These are phyloP conservation scores for Agroathelia rolfsii DNA, from an alignment of 1,284 basidiomycete species.

Conservation along the genomic window DNA sequence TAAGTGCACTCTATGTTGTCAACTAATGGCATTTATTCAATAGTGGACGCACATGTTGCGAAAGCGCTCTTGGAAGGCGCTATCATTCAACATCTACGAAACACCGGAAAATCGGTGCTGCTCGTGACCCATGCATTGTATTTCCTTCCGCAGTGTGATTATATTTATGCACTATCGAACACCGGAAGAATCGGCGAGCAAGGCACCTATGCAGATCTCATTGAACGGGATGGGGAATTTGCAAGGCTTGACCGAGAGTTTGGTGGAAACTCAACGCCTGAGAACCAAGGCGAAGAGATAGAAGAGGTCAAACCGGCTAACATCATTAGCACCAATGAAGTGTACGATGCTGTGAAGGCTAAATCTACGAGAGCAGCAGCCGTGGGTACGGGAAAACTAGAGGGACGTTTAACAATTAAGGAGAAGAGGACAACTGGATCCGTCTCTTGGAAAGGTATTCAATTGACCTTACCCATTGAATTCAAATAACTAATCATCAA, in stretches of 20 bases:
- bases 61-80: slow-evolving; percentile 60
- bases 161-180: slow-evolving; percentile 54
- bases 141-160: slow-evolving; percentile 59
- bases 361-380: slow-evolving; percentile 30
- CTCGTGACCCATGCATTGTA: slow-evolving; percentile 69
- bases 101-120: slow-evolving; percentile 53
- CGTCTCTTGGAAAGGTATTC: slow-evolving; percentile 41
- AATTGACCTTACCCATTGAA: slow-evolving; percentile 1
- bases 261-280: slow-evolving; percentile 37
- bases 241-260: slow-evolving; percentile 55
- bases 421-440: slow-evolving; percentile 60
- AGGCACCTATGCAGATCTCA: slow-evolving; percentile 52
- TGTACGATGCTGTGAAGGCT: slow-evolving; percentile 27
- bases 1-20: not conserved
- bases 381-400: slow-evolving; percentile 52
- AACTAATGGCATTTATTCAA: slow-evolving; percentile 1
- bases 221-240: slow-evolving; percentile 46
- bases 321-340: slow-evolving; percentile 9
- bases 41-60: slow-evolving; percentile 65
- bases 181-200: slow-evolving; percentile 53
- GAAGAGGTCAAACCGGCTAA: slow-evolving; percentile 21
- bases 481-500: not conserved
- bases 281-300: slow-evolving; percentile 30
- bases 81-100: slow-evolving; percentile 44
- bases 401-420: slow-evolving; percentile 52